These are phyloP conservation scores for Eucalyptus grandis DNA, from an alignment of 345 rosid species.

Conservation along the genomic window DNA sequence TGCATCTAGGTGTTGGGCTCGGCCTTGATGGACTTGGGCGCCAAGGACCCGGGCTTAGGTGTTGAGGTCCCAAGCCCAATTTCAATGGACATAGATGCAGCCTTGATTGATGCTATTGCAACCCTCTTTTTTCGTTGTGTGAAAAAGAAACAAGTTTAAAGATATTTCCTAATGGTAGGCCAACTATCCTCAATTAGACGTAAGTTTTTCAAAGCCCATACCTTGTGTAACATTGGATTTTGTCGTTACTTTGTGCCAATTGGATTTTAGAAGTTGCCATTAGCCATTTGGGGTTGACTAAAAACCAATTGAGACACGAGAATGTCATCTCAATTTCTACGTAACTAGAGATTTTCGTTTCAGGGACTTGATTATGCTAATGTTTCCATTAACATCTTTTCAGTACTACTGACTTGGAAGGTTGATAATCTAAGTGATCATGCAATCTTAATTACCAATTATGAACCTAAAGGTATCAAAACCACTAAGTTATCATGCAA, in stretches of 20 bases:
- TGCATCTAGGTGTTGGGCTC: neutral
- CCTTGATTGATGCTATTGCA: neutral
- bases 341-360: too few relatives aligned
- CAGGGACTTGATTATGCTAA: neutral
- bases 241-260: neutral
- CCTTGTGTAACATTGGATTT: too few relatives aligned
- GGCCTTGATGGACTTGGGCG: rapidly evolving
- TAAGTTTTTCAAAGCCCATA: neutral
- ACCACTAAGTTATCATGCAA: neutral
- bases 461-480: neutral
- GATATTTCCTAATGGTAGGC: neutral
- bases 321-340: too few relatives aligned
- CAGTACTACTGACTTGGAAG: neutral
- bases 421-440: neutral
- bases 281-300: neutral
- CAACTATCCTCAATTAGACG: neutral
- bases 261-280: neutral
- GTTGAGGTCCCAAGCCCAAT: neutral
- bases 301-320: neutral
- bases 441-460: neutral
- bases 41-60: rapidly evolving
- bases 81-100: neutral
- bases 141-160: rapidly evolving
- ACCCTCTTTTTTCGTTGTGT: rapidly evolving
- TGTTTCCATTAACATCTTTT: too few relatives aligned